Evolutionary conservation across 2,329 filamentous ascomycete genomes (phyloP), one percentile per base, ranked within the genome.

Genomic region (Pleoardoris graminearum): DNA sequence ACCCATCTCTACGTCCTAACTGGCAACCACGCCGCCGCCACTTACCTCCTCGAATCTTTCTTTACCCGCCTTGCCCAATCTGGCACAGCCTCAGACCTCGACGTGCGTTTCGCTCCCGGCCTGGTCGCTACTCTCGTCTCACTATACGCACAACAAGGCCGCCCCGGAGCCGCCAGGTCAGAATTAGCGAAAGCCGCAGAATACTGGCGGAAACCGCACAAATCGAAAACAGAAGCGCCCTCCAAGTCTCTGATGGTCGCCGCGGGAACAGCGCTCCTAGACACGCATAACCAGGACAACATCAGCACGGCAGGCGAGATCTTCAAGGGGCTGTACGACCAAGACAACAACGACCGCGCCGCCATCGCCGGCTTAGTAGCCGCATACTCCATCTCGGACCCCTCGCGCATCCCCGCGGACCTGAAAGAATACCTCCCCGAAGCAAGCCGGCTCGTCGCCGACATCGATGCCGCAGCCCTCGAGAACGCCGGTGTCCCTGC

Each of bases 361-460:
- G 86, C 89, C 1, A 83, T 85, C 14, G 91, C 91, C 7, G 94
- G 94, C 1, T 84, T 94, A n/a, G 84, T 97, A 7, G 94, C 94
- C 3, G 87, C 91, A 8, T 85, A 89, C 62, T 88, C 89, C 23
- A 83, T 83, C 1, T 78, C 77, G 1, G 80, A 88, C 55, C 80
- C 82, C 1, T 69, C 79, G 7, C 82, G 82, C 55, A 77, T 85
- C 17, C 74, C 83, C 48, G 68, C 80, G 0, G 77, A 72, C 14
- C 68, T 87, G 50, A 74, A 85, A 8, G 74, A 79, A 16, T 77
- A 79, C 36, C 79, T 92, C 16, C 84, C 86, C 4, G 75, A 85
- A 1, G 79, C 90, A 11, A 79, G 85, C 7, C 79, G 80, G 25
- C 81, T 93, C 27, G 80, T 86, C 11, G 71, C 77, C 1, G 82